Conservation (phyloP, 208 protist species). For the Lotmaria passim region DNA sequence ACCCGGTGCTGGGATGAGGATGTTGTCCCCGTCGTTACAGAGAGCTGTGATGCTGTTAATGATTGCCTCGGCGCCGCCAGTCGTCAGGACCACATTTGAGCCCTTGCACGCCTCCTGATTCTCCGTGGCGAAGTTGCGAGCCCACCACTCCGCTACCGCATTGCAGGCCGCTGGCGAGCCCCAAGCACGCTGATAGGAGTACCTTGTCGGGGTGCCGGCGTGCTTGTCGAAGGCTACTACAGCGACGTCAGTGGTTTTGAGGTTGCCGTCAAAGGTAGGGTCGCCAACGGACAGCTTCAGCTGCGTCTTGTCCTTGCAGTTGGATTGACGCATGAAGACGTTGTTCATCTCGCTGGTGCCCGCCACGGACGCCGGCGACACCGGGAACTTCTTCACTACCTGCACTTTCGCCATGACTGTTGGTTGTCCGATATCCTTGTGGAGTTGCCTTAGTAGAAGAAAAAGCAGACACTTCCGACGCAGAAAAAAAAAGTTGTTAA, state of each 20-base stretch:
- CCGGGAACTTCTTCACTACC: slow-evolving; percentile 16
- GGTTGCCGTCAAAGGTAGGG: slow-evolving; percentile 74
- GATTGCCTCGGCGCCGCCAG: slow-evolving; percentile 89
- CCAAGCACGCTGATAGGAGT: slow-evolving; percentile 57
- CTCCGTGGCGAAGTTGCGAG: slow-evolving; percentile 30
- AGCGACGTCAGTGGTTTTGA: slow-evolving; percentile 40
- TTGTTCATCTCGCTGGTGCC: slow-evolving; percentile 34
- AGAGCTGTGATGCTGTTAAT: slow-evolving; percentile 82
- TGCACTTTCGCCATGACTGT: slow-evolving; percentile 6
- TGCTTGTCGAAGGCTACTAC: slow-evolving; percentile 33
- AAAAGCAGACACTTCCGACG: too few relatives aligned
- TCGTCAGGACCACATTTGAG: slow-evolving; percentile 71
- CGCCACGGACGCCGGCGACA: slow-evolving; percentile 16
- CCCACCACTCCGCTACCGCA: slow-evolving; percentile 57
- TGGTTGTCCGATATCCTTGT: too few relatives aligned
- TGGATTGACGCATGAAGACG: slow-evolving; percentile 37
- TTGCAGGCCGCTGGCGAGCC: slow-evolving; percentile 44
- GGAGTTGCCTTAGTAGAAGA: too few relatives aligned
- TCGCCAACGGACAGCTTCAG: slow-evolving; percentile 64
- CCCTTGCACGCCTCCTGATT: slow-evolving; percentile 20
- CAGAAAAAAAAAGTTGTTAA: too few relatives aligned
- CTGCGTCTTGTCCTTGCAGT: slow-evolving; percentile 46
- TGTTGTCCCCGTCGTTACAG: slow-evolving; percentile 86
- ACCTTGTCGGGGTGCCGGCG: slow-evolving; percentile 34
- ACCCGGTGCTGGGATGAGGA: slow-evolving; percentile 89